A percentile compares a stretch with the other conserved stretches of the same genome.
Conservation (phyloP, 192 early-diverging fungal species). For the Coemansia sp. region DNA sequence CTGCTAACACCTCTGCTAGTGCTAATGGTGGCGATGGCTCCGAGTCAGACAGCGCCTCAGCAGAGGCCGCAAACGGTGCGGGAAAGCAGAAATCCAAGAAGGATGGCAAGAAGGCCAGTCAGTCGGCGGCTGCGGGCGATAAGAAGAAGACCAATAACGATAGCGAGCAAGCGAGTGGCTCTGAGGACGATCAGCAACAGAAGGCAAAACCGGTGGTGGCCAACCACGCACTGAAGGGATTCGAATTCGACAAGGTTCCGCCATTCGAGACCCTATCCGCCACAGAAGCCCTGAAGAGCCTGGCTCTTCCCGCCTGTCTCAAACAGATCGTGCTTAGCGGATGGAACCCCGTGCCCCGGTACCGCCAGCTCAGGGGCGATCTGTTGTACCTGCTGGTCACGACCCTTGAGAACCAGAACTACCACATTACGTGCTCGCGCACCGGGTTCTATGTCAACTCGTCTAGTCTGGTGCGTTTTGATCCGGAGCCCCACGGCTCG, state of each 20-base stretch:
- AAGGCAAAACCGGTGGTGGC: neutral
- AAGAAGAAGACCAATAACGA: slow-evolving; percentile 10
- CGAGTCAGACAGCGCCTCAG: slow-evolving; percentile 18
- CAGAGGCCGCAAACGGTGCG: slow-evolving; percentile 20
- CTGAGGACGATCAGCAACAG: neutral
- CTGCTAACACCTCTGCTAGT: neutral
- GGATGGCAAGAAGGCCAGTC: slow-evolving; percentile 6
- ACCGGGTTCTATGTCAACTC: slow-evolving; percentile 87
- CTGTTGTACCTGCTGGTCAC: slow-evolving; percentile 85
- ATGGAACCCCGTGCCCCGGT: slow-evolving; percentile 90
- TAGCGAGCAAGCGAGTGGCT: slow-evolving; percentile 14
- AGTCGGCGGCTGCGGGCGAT: neutral
- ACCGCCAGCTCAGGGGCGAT: slow-evolving; percentile 76
- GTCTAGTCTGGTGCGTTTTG: slow-evolving; percentile 71
- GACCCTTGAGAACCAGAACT: slow-evolving; percentile 80
- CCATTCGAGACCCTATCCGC: slow-evolving; percentile 58
- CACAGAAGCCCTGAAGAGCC: slow-evolving; percentile 55
- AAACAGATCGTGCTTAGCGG: slow-evolving; percentile 77
- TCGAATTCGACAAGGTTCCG: slow-evolving; percentile 18
- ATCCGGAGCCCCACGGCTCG: slow-evolving; percentile 50
- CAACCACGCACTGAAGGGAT: slow-evolving; percentile 25
- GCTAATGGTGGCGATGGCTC: neutral
- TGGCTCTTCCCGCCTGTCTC: slow-evolving; percentile 62
- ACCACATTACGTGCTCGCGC: slow-evolving; percentile 83
- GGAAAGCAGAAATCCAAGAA: slow-evolving; percentile 21